Evolutionary conservation across 257 asterid genomes (phyloP).

Genomic region (Thymus mandschuricus): DNA sequence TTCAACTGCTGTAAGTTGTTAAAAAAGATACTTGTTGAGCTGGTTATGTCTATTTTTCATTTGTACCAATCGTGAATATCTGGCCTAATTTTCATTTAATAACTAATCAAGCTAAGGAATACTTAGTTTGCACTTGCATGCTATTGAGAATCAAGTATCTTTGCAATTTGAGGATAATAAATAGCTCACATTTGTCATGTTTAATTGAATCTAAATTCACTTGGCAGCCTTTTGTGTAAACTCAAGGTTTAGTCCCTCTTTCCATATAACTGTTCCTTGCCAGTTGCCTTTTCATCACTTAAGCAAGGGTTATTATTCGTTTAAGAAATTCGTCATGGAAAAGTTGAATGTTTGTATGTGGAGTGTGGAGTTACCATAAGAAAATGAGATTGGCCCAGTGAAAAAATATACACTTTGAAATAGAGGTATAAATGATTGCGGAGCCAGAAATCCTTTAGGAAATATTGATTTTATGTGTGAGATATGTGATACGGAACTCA

Average conservation of each 20-base stretch:
- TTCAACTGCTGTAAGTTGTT: conserved; percentile 73
- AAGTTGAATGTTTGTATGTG: not conserved
- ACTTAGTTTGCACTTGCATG: conserved; percentile 15
- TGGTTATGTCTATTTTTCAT: conserved; percentile 27
- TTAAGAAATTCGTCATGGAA: not conserved
- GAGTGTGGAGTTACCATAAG: not conserved
- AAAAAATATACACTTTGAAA: conserved; percentile 1
- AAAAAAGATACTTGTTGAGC: conserved; percentile 14
- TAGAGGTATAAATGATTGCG: not conserved
- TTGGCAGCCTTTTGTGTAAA: not conserved
- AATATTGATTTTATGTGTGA: not conserved
- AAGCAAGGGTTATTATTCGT: not conserved
- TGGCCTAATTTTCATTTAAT: conserved; percentile 19
- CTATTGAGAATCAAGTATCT: conserved; percentile 28
- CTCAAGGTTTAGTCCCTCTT: not conserved
- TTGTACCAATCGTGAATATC: conserved; percentile 22
- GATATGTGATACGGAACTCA: not conserved
- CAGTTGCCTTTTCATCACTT: not conserved
- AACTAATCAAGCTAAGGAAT: not conserved
- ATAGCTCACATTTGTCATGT: not conserved
- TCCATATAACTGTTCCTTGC: no score
- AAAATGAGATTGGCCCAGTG: not conserved
- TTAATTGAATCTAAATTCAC: not conserved
- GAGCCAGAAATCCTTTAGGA: conserved; percentile 15
- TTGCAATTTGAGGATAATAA: not conserved